phyloP scores from a whole-genome alignment of 306 rosid species.

The Chamaecrista fasciculata region DNA sequence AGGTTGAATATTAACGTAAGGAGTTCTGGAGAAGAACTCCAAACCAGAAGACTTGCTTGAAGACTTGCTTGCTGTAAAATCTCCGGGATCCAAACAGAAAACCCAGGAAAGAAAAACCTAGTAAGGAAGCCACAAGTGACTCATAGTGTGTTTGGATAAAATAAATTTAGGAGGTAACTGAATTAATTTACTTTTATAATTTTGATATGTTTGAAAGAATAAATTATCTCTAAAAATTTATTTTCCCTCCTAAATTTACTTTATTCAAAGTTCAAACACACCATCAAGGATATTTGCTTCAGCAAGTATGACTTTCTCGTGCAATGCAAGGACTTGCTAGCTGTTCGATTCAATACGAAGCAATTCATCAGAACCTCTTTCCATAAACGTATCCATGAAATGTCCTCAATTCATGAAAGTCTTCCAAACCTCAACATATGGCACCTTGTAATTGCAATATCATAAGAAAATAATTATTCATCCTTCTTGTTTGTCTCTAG shows the following conservation, averaged over 20 bases:
- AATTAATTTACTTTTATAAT: too few relatives aligned
- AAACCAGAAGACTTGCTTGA: too few relatives aligned
- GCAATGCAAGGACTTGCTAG: conserved; percentile 4
- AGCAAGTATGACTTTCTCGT: not conserved
- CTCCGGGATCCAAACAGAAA: not conserved
- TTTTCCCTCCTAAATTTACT: too few relatives aligned
- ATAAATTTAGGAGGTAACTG: too few relatives aligned
- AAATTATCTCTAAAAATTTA: too few relatives aligned
- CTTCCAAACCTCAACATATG: conserved; percentile 25
- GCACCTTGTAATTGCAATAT: conserved; percentile 28
- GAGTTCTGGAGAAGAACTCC: too few relatives aligned
- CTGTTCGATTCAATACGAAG: conserved; percentile 22
- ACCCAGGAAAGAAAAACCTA: conserved; percentile 33
- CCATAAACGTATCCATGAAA: not conserved
- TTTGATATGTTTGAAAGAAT: too few relatives aligned
- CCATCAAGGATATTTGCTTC: not conserved
- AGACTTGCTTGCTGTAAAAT: too few relatives aligned
- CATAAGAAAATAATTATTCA: conserved; percentile 27
- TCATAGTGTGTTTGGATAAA: too few relatives aligned
- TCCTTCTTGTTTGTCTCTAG: conserved; percentile 41
- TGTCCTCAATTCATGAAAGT: not conserved
- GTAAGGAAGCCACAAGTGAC: conserved; percentile 39
- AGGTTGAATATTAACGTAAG: too few relatives aligned
- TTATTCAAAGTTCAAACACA: too few relatives aligned
- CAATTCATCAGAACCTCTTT: not conserved